Percentiles rank a stretch among this genome's conserved stretches.
Evolutionary conservation across 371 early-diverging fungal genomes (phyloP).

Genomic region (Rhizopus arrhizus): DNA sequence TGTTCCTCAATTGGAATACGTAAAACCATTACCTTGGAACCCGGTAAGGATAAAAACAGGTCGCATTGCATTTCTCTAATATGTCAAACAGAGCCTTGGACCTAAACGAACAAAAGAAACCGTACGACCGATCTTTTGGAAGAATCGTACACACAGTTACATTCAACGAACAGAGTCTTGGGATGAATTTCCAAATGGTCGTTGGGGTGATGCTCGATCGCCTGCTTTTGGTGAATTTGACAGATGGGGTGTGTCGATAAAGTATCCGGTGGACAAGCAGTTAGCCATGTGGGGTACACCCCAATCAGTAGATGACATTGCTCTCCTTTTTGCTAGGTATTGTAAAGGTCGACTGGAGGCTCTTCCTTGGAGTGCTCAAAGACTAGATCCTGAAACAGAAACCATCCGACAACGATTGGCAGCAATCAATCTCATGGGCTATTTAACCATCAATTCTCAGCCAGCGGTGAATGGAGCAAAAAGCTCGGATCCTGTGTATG

Average conservation of each 20-base stretch:
- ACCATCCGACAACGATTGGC: constrained; percentile 74
- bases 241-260: constrained; percentile 83
- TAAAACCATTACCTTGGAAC: constrained; percentile 92
- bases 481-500: constrained; percentile 75
- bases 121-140: constrained; percentile 98
- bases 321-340: constrained; percentile 78
- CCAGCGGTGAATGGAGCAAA: constrained; percentile 90
- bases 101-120: constrained; percentile 89
- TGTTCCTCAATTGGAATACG: constrained; percentile 75
- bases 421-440: constrained; percentile 76
- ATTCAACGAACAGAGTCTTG: constrained; percentile 91
- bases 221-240: constrained; percentile 94
- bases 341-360: constrained; percentile 74
- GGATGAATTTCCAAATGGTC: constrained; percentile 98
- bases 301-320: constrained; percentile 65
- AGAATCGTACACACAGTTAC: constrained; percentile 91
- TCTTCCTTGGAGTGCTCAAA: constrained; percentile 93
- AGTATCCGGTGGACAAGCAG: constrained; percentile 65
- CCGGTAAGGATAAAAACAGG: constrained; percentile 52
- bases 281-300: constrained; percentile 84
- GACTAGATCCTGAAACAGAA: constrained; percentile 80
- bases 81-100: constrained; percentile 54
- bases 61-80: neutral
- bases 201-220: constrained; percentile 97
- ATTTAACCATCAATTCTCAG: constrained; percentile 91